phyloP scores from a whole-genome alignment of 331 rosid genomes.

The Quercus lobata region DNA sequence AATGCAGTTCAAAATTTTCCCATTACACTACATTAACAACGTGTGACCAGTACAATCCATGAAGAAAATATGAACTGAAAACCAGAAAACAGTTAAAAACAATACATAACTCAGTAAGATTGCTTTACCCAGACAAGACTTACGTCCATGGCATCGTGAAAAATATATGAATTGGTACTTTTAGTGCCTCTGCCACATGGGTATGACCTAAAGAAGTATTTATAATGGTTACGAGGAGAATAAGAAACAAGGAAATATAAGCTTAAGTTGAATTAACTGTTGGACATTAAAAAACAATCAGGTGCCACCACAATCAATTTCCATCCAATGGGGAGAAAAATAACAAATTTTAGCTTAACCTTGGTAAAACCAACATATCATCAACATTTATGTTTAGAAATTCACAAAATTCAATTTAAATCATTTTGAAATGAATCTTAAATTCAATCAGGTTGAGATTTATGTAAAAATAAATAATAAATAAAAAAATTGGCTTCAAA shows the following conservation, averaged over 20 bases:
- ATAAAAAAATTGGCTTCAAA: neutral
- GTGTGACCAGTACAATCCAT: neutral
- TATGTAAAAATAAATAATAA: neutral
- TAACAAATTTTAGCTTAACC: neutral
- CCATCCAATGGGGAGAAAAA: neutral
- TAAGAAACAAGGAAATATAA: slow-evolving; percentile 1
- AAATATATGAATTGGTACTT: slow-evolving; percentile 86
- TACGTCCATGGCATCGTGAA: slow-evolving; percentile 99
- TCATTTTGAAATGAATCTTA: neutral
- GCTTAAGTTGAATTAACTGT: neutral
- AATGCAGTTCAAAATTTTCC: slow-evolving; percentile 23
- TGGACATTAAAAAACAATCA: neutral
- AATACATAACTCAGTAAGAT: slow-evolving; percentile 26
- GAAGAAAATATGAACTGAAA: slow-evolving; percentile 5
- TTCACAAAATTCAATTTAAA: neutral
- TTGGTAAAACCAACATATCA: neutral
- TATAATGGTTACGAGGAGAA: slow-evolving; percentile 17
- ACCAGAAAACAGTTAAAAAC: slow-evolving; percentile 9
- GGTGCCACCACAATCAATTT: neutral
- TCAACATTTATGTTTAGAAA: neutral
- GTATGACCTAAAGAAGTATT: slow-evolving; percentile 69
- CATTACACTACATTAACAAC: neutral
- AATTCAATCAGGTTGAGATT: neutral
- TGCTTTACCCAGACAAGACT: slow-evolving; percentile 58
- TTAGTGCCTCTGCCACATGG: slow-evolving; percentile 96